A percentile compares a stretch with the other conserved stretches of the same genome.
These are phyloP conservation scores for Yamadazyma sp. DNA, from an alignment of 1,139 yeast genomes.

Conservation along the genomic window DNA sequence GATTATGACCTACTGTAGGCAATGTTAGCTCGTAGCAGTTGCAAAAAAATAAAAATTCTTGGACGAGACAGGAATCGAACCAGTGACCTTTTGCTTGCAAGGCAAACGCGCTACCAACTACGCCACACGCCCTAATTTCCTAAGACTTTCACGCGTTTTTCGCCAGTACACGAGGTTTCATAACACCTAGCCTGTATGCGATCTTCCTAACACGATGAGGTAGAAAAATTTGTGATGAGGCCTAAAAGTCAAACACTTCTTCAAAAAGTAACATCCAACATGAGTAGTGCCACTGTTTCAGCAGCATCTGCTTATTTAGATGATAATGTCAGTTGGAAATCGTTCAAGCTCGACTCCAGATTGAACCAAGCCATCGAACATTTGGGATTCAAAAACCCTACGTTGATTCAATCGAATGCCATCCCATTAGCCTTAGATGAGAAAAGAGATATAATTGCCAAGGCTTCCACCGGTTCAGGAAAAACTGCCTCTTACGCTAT, in stretches of 20 bases:
- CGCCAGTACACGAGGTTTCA: too few species aligned
- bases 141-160: too few species aligned
- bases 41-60: slow-evolving; percentile 23
- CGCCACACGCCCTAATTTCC: slow-evolving; percentile 59
- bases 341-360: slow-evolving; percentile 75
- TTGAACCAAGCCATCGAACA: slow-evolving; percentile 80
- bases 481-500: slow-evolving; percentile 83
- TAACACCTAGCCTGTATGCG: not conserved
- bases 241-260: not conserved
- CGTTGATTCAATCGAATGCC: slow-evolving; percentile 87
- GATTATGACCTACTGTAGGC: too few species aligned
- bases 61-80: slow-evolving; percentile 71
- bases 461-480: slow-evolving; percentile 90
- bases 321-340: slow-evolving; percentile 67
- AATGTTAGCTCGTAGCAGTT: not conserved
- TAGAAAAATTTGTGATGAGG: slow-evolving; percentile 6
- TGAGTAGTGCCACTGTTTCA: slow-evolving; percentile 22
- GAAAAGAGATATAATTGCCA: slow-evolving; percentile 81
- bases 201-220: slow-evolving; percentile 1
- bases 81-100: slow-evolving; percentile 68
- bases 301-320: slow-evolving; percentile 70
- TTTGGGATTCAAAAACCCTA: slow-evolving; percentile 81
- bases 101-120: slow-evolving; percentile 73
- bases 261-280: slow-evolving; percentile 3
- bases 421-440: slow-evolving; percentile 88